Evolutionary conservation across 306 rosid genomes (phyloP).

Genomic region (Oxytropis ochrocephala): DNA sequence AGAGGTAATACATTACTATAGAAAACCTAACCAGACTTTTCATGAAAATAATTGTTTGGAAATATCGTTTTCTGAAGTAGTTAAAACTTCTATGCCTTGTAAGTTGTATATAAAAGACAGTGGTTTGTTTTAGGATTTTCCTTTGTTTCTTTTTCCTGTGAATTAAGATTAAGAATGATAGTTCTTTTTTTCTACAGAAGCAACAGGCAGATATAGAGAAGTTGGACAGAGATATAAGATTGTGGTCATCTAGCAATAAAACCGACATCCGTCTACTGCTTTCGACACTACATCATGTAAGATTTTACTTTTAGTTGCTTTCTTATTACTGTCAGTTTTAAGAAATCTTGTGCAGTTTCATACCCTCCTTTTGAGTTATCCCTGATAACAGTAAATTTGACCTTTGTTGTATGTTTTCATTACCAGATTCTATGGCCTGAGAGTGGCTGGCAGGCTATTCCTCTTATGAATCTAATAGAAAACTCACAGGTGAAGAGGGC

Average conservation of each 20-base stretch:
- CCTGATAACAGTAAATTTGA: constrained; percentile 5
- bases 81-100: background rate
- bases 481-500: constrained; percentile 72
- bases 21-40: background rate
- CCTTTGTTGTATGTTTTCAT: constrained; percentile 9
- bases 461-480: constrained; percentile 51
- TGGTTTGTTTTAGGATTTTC: background rate
- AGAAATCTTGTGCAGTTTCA: background rate
- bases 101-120: background rate
- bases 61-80: constrained; percentile 10
- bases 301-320: constrained; percentile 3
- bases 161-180: constrained; percentile 5
- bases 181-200: constrained; percentile 15
- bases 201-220: constrained; percentile 44
- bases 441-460: constrained; percentile 69
- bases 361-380: background rate
- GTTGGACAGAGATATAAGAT: constrained; percentile 58
- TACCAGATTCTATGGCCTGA: constrained; percentile 64
- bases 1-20: constrained; percentile 45
- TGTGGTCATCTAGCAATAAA: constrained; percentile 89
- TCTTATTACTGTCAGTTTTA: background rate
- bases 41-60: background rate
- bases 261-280: constrained; percentile 69
- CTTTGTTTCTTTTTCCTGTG: background rate
- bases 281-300: constrained; percentile 75